Evolutionary conservation across 192 early-diverging fungal species (phyloP).

Genomic region (Mortierella antarctica): DNA sequence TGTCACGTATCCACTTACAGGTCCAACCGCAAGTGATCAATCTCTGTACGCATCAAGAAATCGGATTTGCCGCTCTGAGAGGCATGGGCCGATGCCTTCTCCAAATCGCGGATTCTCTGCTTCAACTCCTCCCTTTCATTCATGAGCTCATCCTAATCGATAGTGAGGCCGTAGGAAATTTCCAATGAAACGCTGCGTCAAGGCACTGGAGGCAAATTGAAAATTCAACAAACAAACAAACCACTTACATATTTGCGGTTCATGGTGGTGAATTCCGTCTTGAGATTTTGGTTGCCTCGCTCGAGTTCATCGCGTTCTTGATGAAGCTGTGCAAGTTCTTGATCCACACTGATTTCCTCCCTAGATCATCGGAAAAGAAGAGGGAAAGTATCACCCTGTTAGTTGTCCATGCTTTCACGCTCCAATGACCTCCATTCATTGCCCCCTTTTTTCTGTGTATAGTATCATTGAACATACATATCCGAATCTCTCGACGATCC

Average conservation of each 20-base stretch:
- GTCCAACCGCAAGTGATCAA: slow-evolving; percentile 86
- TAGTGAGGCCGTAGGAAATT: background rate
- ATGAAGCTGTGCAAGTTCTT: slow-evolving; percentile 36
- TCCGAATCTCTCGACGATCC: slow-evolving; percentile 33
- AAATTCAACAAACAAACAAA: background rate
- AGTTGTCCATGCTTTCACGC: background rate
- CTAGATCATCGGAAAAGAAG: background rate
- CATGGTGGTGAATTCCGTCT: slow-evolving; percentile 35
- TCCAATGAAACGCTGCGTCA: background rate
- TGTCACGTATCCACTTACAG: slow-evolving; percentile 63
- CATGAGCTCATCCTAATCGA: slow-evolving; percentile 75
- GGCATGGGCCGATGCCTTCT: slow-evolving; percentile 74
- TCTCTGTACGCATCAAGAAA: slow-evolving; percentile 87
- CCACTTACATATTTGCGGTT: slow-evolving; percentile 46
- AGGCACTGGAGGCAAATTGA: background rate
- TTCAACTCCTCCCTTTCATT: slow-evolving; percentile 79
- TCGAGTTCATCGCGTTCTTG: slow-evolving; percentile 49
- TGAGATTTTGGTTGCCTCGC: slow-evolving; percentile 38
- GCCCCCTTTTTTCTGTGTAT: background rate
- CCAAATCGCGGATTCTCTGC: slow-evolving; percentile 80
- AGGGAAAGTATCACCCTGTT: background rate
- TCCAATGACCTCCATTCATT: background rate
- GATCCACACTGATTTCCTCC: slow-evolving; percentile 41
- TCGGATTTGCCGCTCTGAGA: slow-evolving; percentile 84
- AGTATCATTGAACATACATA: slow-evolving; percentile 10